A percentile compares a stretch with the other conserved stretches of the same genome.
These are phyloP conservation scores for Mycena vulgaris DNA, from an alignment of 768 basidiomycete species.

Conservation along the genomic window DNA sequence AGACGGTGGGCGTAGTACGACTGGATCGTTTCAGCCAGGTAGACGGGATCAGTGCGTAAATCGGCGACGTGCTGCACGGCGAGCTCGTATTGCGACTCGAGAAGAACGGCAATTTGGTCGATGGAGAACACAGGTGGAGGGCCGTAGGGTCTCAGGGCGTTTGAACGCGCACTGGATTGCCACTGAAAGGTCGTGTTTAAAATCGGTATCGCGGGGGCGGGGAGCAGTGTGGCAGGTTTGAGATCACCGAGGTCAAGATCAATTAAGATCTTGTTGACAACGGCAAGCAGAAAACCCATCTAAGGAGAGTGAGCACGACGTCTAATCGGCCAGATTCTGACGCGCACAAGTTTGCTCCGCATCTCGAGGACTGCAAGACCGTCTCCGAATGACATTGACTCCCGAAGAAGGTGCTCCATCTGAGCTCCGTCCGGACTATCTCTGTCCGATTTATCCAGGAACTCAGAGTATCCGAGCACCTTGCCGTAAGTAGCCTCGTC, in stretches of 20 bases:
- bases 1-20: conserved; percentile 29
- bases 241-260: conserved; percentile 20
- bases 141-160: conserved; percentile 15
- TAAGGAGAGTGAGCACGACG: background rate
- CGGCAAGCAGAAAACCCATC: conserved; percentile 17
- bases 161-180: conserved; percentile 23
- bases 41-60: conserved; percentile 27
- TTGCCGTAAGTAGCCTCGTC: conserved; percentile 23
- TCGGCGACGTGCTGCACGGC: conserved; percentile 25
- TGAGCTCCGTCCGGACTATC: conserved; percentile 5
- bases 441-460: conserved; percentile 9
- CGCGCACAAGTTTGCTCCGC: conserved; percentile 13
- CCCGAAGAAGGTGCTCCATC: conserved; percentile 6
- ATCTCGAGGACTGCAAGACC: conserved; percentile 18
- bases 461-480: conserved; percentile 19
- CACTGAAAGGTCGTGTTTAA: conserved; percentile 18
- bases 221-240: background rate
- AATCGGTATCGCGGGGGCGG: conserved; percentile 13
- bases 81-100: conserved; percentile 25
- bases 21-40: conserved; percentile 17
- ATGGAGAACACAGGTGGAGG: conserved; percentile 16
- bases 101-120: conserved; percentile 6
- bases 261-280: conserved; percentile 11
- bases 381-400: conserved; percentile 25
- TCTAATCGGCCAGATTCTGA: background rate